These are phyloP conservation scores for Arthrobotrys musiformis DNA, from an alignment of 2,329 filamentous ascomycete genomes.

Conservation along the genomic window DNA sequence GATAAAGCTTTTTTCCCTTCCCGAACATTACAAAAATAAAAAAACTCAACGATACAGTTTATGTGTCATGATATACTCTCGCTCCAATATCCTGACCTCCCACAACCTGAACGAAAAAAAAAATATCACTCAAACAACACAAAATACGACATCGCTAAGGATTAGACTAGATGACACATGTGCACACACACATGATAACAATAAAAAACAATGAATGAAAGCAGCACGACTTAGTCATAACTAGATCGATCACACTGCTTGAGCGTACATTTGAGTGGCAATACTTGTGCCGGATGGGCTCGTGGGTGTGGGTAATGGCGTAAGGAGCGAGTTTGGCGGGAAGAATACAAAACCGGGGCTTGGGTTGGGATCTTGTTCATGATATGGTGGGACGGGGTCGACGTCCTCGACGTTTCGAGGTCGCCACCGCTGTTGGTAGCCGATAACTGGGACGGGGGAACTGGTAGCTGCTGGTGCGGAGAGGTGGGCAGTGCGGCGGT, in stretches of 20 bases:
- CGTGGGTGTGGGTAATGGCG: constrained; percentile 43
- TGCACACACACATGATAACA: not conserved
- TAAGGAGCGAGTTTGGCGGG: constrained; percentile 44
- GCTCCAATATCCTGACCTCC: constrained; percentile 5
- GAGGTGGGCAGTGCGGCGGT: constrained; percentile 39
- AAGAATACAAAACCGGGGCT: constrained; percentile 54
- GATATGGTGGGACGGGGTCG: constrained; percentile 48
- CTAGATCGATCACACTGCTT: constrained; percentile 46
- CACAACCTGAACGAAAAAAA: constrained; percentile 7
- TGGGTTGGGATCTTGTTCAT: constrained; percentile 52
- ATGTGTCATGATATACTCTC: constrained; percentile 26
- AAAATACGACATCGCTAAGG: constrained; percentile 38
- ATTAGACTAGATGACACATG: too few relatives aligned
- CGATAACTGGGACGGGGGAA: constrained; percentile 15
- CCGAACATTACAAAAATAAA: not conserved
- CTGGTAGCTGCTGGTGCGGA: constrained; percentile 29
- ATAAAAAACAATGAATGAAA: not conserved
- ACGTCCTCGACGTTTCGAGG: constrained; percentile 52
- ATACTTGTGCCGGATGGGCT: constrained; percentile 28
- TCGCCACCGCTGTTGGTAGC: constrained; percentile 51
- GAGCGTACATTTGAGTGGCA: constrained; percentile 54
- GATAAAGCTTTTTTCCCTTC: not conserved
- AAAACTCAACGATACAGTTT: not conserved
- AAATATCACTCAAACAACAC: constrained; percentile 52
- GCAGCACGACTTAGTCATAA: constrained; percentile 14